Evolutionary conservation across 805 yeast species (phyloP), one percentile per base, ranked within the genome.

Genomic region (Saccharomyces mikatae): DNA sequence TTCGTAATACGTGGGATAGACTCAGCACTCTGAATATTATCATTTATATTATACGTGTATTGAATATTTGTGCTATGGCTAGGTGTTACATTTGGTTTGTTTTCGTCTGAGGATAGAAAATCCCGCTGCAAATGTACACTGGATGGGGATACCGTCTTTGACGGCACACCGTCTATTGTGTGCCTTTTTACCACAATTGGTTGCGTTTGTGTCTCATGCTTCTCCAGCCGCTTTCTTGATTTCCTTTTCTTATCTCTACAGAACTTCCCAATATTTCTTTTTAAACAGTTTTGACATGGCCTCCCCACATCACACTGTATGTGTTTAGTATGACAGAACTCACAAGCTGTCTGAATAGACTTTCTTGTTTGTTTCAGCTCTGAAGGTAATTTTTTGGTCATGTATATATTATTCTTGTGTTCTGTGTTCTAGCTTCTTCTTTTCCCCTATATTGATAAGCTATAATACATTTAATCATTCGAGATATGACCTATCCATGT

Each of bases 281-380:
- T 86, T 22, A 75, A 61, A 69, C 94, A 86, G 64, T 86, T 86
- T 58, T 76, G 76, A 62, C 92, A 86, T 0, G 94, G 92, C 54
- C 94, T 71, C 28, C 77, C 74, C 11, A 55, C 56, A 57, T 86
- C 87, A 66, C 92, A 86, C 60, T 86, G 91, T 13, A 86, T 73
- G 62, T 86, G 94, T 59, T 86, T 86, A 27, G 76, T 70, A 63
- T 86, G 89, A 66, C 92, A 86, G 64, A 84, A 84, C 21, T 76
- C 76, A 63, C 94, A 86, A 1, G 92, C 94, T 48, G 85, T 76
- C 8, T 80, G 71, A 1, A 86, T 82, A 4, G 90, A 89, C 58
- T 76, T 80, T 48, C 92, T 69, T 41, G 69, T 71, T 46, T 71
- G 72, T 63, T 81, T 84, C 60, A 83, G 78, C 52, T 76, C 78